Percentiles rank a stretch among this genome's conserved stretches.
These are phyloP conservation scores for Boletales sp. DNA, from an alignment of 768 basidiomycete species.

Conservation along the genomic window DNA sequence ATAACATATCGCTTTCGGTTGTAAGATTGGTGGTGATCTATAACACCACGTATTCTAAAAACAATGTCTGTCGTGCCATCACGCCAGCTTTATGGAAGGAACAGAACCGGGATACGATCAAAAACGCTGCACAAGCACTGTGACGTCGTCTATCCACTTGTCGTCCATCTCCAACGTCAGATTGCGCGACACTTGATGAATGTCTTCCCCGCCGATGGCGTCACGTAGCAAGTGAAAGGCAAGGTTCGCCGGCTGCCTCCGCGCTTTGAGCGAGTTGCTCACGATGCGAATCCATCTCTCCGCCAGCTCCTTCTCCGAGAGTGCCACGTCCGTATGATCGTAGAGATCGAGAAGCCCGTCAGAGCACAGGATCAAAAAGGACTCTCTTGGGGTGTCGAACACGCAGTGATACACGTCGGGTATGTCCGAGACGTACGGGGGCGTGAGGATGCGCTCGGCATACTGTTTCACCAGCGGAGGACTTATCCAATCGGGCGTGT, in stretches of 20 bases:
- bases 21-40: conserved; percentile 5
- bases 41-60: conserved; percentile 7
- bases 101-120: conserved; percentile 7
- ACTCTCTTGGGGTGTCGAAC: conserved; percentile 24
- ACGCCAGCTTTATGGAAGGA: not conserved
- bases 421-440: conserved; percentile 42
- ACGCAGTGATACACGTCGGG: conserved; percentile 40
- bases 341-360: conserved; percentile 47
- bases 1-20: conserved; percentile 10
- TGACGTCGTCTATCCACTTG: conserved; percentile 50
- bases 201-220: conserved; percentile 41
- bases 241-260: conserved; percentile 27
- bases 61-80: not conserved
- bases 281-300: conserved; percentile 35
- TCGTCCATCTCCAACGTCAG: conserved; percentile 50
- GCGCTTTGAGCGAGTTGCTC: conserved; percentile 23
- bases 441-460: conserved; percentile 37
- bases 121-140: conserved; percentile 41
- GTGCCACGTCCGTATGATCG: conserved; percentile 20
- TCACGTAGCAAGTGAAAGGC: conserved; percentile 41
- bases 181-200: conserved; percentile 37
- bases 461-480: conserved; percentile 19
- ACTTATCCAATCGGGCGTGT: conserved; percentile 23
- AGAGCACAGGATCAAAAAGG: conserved; percentile 40
- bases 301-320: conserved; percentile 27